Percentiles rank a stretch among this genome's conserved stretches.
Evolutionary conservation across 768 basidiomycete species (phyloP).

Genomic region (Imleria badia): DNA sequence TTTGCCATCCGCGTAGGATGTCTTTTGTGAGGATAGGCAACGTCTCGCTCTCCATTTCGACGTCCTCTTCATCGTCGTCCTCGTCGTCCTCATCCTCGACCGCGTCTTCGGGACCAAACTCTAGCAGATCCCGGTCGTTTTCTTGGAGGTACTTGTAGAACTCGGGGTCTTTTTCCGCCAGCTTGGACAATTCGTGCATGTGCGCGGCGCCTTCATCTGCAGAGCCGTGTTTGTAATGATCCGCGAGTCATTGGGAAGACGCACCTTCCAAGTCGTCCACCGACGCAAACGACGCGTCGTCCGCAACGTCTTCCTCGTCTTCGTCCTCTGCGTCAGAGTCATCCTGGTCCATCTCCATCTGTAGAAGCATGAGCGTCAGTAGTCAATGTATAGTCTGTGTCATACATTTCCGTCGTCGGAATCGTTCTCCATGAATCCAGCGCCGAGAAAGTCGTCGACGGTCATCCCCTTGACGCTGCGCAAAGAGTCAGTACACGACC

Average conservation of each 20-base stretch:
- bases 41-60: conserved; percentile 42
- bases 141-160: conserved; percentile 98
- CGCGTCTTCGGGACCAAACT: conserved; percentile 59
- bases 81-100: conserved; percentile 53
- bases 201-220: conserved; percentile 74
- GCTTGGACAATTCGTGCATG: conserved; percentile 77
- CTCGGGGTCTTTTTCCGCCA: conserved; percentile 97
- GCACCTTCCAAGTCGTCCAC: conserved; percentile 76
- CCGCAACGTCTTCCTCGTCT: conserved; percentile 43
- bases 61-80: conserved; percentile 40
- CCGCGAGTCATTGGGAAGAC: neutral
- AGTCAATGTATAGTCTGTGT: conserved; percentile 1
- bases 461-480: conserved; percentile 47
- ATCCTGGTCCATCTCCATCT: conserved; percentile 26
- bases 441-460: conserved; percentile 75
- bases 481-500: conserved; percentile 3
- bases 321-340: conserved; percentile 40
- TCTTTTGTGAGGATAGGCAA: conserved; percentile 64
- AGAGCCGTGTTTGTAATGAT: neutral
- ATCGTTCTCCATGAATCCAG: conserved; percentile 67
- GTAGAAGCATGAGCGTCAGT: conserved; percentile 8
- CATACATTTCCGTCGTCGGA: conserved; percentile 45
- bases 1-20: conserved; percentile 82
- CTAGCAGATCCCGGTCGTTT: conserved; percentile 88
- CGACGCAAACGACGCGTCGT: conserved; percentile 72